phyloP scores from a whole-genome alignment of 176 grass and related monocot genomes.

The Phoenix roebelenii region DNA sequence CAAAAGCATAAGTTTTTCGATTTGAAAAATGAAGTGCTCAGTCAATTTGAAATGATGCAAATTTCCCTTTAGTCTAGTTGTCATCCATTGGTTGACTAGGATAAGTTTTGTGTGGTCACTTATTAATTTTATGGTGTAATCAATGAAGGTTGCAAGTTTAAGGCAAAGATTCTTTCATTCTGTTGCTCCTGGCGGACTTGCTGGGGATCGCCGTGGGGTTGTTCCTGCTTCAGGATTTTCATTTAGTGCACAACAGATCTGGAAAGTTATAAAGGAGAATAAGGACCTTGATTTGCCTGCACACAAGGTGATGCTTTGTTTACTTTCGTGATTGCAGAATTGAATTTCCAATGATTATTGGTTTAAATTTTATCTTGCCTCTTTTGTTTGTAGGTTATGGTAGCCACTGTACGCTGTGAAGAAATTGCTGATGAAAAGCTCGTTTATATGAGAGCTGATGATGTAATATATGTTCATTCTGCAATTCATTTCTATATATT shows the following conservation, averaged over 20 bases:
- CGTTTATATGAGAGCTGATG: constrained; percentile 53
- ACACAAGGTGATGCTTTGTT: constrained; percentile 64
- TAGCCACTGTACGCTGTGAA: constrained; percentile 96
- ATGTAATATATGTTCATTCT: constrained; percentile 29
- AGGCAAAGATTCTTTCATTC: constrained; percentile 96
- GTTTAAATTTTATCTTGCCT: constrained; percentile 1
- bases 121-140: too few species aligned
- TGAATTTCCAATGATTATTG: background rate
- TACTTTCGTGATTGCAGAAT: too few species aligned
- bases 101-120: too few species aligned
- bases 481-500: too few species aligned
- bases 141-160: constrained; percentile 60
- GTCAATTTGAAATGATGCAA: too few species aligned
- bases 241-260: constrained; percentile 92
- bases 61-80: too few species aligned
- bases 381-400: constrained; percentile 74
- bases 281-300: constrained; percentile 97
- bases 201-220: constrained; percentile 85
- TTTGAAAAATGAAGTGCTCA: too few species aligned
- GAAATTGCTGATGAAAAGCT: constrained; percentile 95
- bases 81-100: too few species aligned
- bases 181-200: constrained; percentile 90
- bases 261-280: constrained; percentile 98
- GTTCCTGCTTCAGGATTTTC: constrained; percentile 96
- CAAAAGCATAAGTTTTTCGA: too few species aligned